phyloP scores from a whole-genome alignment of 2,329 filamentous ascomycete species.

The Verticillium longisporum region DNA sequence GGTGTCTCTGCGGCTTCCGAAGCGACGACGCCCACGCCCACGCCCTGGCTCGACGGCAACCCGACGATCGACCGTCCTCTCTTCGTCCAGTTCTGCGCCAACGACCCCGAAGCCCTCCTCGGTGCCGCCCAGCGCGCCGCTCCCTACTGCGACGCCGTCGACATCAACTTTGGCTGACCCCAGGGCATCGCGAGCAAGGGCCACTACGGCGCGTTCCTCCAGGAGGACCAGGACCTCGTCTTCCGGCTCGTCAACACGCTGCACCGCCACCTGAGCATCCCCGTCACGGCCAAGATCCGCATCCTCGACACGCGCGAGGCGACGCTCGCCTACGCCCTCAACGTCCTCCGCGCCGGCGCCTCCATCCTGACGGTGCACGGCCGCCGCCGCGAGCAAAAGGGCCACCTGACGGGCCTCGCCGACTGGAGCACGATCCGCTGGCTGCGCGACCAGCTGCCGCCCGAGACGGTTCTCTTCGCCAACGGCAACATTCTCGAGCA shows the following conservation, averaged over 20 bases:
- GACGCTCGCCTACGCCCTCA: slow-evolving; percentile 83
- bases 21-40: slow-evolving; percentile 5
- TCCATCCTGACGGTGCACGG: slow-evolving; percentile 94
- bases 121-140: slow-evolving; percentile 71
- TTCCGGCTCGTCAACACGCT: slow-evolving; percentile 77
- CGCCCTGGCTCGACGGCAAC: slow-evolving; percentile 76
- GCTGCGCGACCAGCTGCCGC: slow-evolving; percentile 73
- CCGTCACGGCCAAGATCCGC: slow-evolving; percentile 91
- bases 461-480: slow-evolving; percentile 88
- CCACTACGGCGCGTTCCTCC: slow-evolving; percentile 88
- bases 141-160: slow-evolving; percentile 89
- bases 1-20: slow-evolving; percentile 12
- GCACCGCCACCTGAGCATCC: slow-evolving; percentile 69
- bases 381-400: slow-evolving; percentile 83
- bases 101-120: slow-evolving; percentile 74
- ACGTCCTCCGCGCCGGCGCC: slow-evolving; percentile 79
- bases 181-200: slow-evolving; percentile 91
- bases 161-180: slow-evolving; percentile 91
- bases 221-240: slow-evolving; percentile 85
- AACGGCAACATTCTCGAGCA: slow-evolving; percentile 89
- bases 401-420: slow-evolving; percentile 86
- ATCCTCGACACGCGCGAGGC: slow-evolving; percentile 81
- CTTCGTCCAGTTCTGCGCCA: slow-evolving; percentile 95
- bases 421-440: slow-evolving; percentile 86
- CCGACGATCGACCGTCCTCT: slow-evolving; percentile 77